Evolutionary conservation across 2,329 filamentous ascomycete species (phyloP), one percentile per base, ranked within the genome.

Genomic region (Aspergillus hiratsukae): DNA sequence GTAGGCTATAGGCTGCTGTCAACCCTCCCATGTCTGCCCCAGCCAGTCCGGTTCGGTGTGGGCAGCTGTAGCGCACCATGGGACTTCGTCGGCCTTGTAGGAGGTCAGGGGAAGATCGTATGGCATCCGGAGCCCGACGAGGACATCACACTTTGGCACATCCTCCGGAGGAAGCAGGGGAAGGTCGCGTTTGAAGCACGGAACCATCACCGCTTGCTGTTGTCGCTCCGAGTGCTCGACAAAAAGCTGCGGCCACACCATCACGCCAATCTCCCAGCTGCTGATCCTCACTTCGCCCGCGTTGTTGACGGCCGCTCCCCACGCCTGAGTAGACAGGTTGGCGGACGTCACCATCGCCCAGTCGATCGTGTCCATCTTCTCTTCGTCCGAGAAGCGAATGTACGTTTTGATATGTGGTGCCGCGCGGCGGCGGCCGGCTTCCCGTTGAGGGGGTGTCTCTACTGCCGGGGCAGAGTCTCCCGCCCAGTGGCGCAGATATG

Each of bases 321-420:
- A 96, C 0, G 91, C 91, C 72, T 96, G 91, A 59, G 87, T 93
- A 1, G 89, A 94, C 2, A 96, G 72, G 64, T 96, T 96, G n/a
- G 91, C 91, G n/a, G 89, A 94, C 0, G 90, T 95, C 2, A 95
- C 71, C 61, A 96, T 79, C 1, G 89, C 90, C 92, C 91, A 96
- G 67, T 94, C 89, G 41, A 95, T 86, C 0, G 61, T 70, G 5
- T 71, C 67, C 67, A 75, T 75, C 2, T 52, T 60, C 14, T 66
- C 57, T 4, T 63, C 37, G 51, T 78, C 69, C 0, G 71, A 62
- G 64, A 81, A 91, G 4, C 89, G 84, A 48, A 92, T 85, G 66
- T 94, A 96, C 0, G 91, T 96, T 71, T 96, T 96, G 69, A 96
- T 89, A 64, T 96, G 91, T 0, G 91, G 91, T 0, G 90, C 90